Conservation (phyloP, 1,139 yeast species). For the Candida sp. region DNA sequence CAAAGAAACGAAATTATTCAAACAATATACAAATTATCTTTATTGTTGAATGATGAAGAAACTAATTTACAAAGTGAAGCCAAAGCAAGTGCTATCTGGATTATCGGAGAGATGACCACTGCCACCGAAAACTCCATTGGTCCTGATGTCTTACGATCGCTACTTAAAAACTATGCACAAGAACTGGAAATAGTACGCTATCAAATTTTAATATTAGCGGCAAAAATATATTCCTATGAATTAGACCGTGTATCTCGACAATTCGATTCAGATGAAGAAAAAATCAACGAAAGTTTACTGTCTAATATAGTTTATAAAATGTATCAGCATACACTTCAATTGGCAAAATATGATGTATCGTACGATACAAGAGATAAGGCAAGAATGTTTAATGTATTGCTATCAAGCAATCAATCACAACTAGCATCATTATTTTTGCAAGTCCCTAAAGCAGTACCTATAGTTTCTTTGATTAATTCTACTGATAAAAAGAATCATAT, state of each 20-base stretch:
- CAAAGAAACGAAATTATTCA: conserved; percentile 25
- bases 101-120: conserved; percentile 75
- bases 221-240: conserved; percentile 64
- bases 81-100: conserved; percentile 84
- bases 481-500: conserved; percentile 9
- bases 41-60: conserved; percentile 21
- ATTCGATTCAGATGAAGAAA: conserved; percentile 20
- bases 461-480: conserved; percentile 4
- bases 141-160: conserved; percentile 70
- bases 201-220: conserved; percentile 70
- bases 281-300: conserved; percentile 23
- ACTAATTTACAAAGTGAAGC: conserved; percentile 48
- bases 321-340: conserved; percentile 59
- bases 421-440: conserved; percentile 77
- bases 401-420: conserved; percentile 38
- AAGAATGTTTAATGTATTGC: conserved; percentile 60
- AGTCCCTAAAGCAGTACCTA: conserved; percentile 74
- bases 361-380: conserved; percentile 87
- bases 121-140: conserved; percentile 47
- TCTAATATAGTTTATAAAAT: conserved; percentile 43
- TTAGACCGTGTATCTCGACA: conserved; percentile 17
- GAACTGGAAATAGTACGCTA: conserved; percentile 62
- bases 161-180: conserved; percentile 53
- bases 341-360: conserved; percentile 71
- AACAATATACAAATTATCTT: conserved; percentile 37